Base-by-base conservation (phyloP, 345 rosid species). In the Salix koriyanagi region DNA sequence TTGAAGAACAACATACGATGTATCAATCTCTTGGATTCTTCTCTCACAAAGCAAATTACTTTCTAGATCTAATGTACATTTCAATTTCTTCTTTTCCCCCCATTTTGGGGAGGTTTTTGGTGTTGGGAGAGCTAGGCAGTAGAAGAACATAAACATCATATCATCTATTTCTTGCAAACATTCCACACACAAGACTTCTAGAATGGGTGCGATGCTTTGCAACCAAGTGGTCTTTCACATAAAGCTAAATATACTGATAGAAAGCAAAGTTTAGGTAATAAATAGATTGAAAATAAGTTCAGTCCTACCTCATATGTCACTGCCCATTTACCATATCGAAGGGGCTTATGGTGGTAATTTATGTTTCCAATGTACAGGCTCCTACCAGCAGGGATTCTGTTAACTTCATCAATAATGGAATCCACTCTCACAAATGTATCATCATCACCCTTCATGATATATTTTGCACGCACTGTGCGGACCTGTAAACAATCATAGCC, bases 291-390 rank as follows among this genome's bases (percentile, higher is more conserved):
- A 14, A 70, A 64, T 3, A 21, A 44, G 32, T 36, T 36, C 10
- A 37, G 11, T 26, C 73, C 37, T 90, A 95, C 99, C 97, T 95
- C 97, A 64, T 91, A 90, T n/a, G 94, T 89, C 78, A 93, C 99
- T 30, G 94, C 97, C 99, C 99, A 95, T 93, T 95, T 95, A 61
- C 99, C 99, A 5, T 89, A 48, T 28, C 99, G 91, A 41, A 95
- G 82, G 79, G 97, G 97, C 85, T 85, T 91, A 75, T 91, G 97
- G 85, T 87, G 88, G 83, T 92, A 94, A 84, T 94, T 94, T 77
- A 92, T 88, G 80, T 94, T 94, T 64, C 97, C 97, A 67, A 93
- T 84, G 78, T 93, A 94, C 75, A 93, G 77, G 88, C 93, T 94
- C 67, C 82, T 86, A 52, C 82, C 90, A 54, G 76, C 83, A 0